phyloP scores from a whole-genome alignment of 805 yeast species.

The Starmerella asiatica region DNA sequence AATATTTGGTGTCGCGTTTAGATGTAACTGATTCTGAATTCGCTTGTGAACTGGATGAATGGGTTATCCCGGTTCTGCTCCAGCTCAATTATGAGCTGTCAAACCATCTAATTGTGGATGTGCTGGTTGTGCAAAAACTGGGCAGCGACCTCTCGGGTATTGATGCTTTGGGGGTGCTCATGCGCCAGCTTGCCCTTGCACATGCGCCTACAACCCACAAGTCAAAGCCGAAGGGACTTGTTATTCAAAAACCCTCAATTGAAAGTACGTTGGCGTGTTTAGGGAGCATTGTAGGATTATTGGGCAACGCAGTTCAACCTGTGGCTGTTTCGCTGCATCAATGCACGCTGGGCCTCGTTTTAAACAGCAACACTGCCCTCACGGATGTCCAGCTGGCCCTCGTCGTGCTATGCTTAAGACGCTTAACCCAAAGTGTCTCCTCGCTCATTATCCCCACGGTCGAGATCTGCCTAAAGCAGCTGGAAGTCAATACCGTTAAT shows the following conservation, averaged over 20 bases:
- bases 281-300: constrained; percentile 2
- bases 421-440: constrained; percentile 13
- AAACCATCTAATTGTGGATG: constrained; percentile 12
- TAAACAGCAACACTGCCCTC: constrained; percentile 10
- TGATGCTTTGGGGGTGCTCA: constrained; percentile 12
- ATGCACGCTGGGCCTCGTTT: constrained; percentile 14
- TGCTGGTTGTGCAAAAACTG: constrained; percentile 7
- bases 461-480: constrained; percentile 10
- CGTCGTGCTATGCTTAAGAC: constrained; percentile 6
- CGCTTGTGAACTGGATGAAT: constrained; percentile 9
- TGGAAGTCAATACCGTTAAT: constrained; percentile 6
- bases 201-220: constrained; percentile 5
- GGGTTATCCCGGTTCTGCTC: constrained; percentile 11
- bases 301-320: constrained; percentile 17
- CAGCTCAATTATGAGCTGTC: constrained; percentile 10
- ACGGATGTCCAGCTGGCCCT: constrained; percentile 5
- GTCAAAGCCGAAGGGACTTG: background rate
- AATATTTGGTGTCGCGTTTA: background rate
- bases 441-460: constrained; percentile 13
- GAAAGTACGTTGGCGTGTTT: constrained; percentile 14
- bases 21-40: background rate
- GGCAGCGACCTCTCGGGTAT: constrained; percentile 13
- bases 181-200: constrained; percentile 16
- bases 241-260: background rate
- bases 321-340: constrained; percentile 18